These are phyloP conservation scores for Xylariaceae sp. DNA, from an alignment of 2,329 filamentous ascomycete genomes.

Conservation along the genomic window DNA sequence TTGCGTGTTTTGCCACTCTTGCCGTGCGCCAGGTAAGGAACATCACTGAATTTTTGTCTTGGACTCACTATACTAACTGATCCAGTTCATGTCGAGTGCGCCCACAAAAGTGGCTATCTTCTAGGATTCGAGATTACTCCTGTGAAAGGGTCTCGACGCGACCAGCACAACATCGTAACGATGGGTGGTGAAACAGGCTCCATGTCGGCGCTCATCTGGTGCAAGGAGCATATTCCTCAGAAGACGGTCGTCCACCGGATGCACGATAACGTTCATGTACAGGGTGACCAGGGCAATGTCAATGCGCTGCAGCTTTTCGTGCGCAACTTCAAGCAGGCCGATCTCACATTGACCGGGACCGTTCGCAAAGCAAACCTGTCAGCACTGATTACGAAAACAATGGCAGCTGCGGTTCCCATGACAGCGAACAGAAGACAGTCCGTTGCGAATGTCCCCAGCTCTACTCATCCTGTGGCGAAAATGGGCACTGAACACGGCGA, in stretches of 20 bases:
- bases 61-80: constrained; percentile 32
- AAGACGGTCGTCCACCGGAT: constrained; percentile 73
- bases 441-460: constrained; percentile 39
- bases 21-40: constrained; percentile 47
- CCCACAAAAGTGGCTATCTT: constrained; percentile 72
- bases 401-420: constrained; percentile 37
- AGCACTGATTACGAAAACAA: constrained; percentile 55
- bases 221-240: constrained; percentile 74
- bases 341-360: constrained; percentile 82
- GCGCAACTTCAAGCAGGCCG: constrained; percentile 89
- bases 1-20: constrained; percentile 76
- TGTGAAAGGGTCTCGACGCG: constrained; percentile 81
- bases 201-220: constrained; percentile 87
- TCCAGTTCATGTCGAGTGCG: constrained; percentile 82
- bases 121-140: constrained; percentile 89
- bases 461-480: constrained; percentile 21
- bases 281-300: constrained; percentile 23
- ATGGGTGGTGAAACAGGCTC: constrained; percentile 74
- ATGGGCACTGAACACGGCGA: constrained; percentile 30
- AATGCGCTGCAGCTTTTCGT: constrained; percentile 84
- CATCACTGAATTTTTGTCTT: constrained; percentile 7
- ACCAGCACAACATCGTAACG: constrained; percentile 73
- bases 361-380: constrained; percentile 84
- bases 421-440: constrained; percentile 51
- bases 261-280: constrained; percentile 65